Evolutionary conservation across 2,329 filamentous ascomycete genomes (phyloP).

Genomic region (Neobulgaria alba): DNA sequence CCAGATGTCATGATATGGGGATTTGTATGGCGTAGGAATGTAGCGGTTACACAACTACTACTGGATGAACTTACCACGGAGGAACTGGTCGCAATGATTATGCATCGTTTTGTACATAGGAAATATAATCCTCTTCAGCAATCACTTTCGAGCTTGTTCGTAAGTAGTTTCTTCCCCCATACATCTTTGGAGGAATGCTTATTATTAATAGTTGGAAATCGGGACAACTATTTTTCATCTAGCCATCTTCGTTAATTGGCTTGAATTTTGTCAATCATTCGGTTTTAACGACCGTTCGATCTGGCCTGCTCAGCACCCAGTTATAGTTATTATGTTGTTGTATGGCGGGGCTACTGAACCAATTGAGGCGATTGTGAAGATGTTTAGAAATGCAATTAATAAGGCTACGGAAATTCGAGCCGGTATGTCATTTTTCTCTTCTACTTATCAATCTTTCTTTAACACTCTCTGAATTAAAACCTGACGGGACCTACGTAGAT

Average conservation of each 20-base stretch:
- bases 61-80: neutral
- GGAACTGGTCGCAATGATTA: neutral
- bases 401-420: neutral
- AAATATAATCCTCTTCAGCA: neutral
- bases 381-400: neutral
- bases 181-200: too few species aligned
- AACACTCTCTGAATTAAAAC: too few species aligned
- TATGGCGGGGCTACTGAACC: neutral
- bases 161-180: too few species aligned
- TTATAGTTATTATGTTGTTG: neutral
- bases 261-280: neutral
- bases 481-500: too few species aligned
- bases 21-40: neutral
- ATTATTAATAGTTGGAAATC: neutral
- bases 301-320: conserved; percentile 1
- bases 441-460: too few species aligned
- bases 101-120: neutral
- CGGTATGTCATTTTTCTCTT: neutral
- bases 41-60: neutral
- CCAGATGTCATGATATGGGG: neutral
- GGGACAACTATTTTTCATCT: neutral
- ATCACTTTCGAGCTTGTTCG: neutral
- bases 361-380: neutral
- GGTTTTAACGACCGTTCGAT: neutral
- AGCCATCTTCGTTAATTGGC: neutral